Percentiles rank a stretch among this genome's conserved stretches.
phyloP scores from a whole-genome alignment of 257 asterid genomes.

The Verbascum thapsus region DNA sequence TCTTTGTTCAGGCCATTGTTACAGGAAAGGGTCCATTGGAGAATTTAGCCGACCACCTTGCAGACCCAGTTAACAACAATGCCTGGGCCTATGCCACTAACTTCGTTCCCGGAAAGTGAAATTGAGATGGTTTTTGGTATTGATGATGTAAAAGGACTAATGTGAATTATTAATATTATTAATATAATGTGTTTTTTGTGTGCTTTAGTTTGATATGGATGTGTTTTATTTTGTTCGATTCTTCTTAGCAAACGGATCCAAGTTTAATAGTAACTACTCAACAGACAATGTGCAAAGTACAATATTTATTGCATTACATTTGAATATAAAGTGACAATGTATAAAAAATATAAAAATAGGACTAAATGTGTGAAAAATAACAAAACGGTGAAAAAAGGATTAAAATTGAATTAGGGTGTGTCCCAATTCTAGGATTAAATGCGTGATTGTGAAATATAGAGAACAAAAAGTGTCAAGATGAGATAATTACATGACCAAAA shows the following conservation, averaged over 20 bases:
- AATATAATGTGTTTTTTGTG: constrained; percentile 18
- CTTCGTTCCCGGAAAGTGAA: constrained; percentile 56
- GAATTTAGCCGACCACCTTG: constrained; percentile 46
- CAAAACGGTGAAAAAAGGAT: no score
- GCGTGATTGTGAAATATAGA: no score
- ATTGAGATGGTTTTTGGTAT: background rate
- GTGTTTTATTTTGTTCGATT: background rate
- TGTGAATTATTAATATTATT: constrained; percentile 27
- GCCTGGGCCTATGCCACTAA: constrained; percentile 57
- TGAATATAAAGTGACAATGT: no score
- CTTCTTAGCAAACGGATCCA: background rate
- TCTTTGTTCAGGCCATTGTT: constrained; percentile 52
- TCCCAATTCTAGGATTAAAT: no score
- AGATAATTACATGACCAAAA: no score
- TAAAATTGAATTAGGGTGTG: no score
- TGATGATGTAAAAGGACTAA: constrained; percentile 17
- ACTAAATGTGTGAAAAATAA: no score
- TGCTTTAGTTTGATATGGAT: background rate
- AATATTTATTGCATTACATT: no score
- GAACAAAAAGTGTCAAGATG: no score
- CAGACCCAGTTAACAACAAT: constrained; percentile 59
- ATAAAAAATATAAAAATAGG: no score
- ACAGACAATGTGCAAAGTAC: no score
- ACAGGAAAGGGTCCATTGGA: constrained; percentile 62
- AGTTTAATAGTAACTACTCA: background rate